phyloP scores from a whole-genome alignment of 495 filamentous ascomycete species.

The Trichoderma asperelloides region DNA sequence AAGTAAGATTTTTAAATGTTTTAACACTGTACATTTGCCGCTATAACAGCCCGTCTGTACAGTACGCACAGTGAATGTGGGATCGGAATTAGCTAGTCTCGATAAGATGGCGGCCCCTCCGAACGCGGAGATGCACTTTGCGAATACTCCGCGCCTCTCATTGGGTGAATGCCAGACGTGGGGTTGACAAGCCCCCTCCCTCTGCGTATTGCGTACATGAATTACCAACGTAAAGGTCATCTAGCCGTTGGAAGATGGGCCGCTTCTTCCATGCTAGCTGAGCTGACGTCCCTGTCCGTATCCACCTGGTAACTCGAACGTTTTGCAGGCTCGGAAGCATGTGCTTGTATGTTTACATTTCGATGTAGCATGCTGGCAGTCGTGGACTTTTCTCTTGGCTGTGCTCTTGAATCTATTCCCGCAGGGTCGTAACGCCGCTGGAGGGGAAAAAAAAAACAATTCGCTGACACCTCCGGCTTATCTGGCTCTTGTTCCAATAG shows the following conservation, averaged over 20 bases:
- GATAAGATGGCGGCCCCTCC: background rate
- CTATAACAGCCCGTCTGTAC: background rate
- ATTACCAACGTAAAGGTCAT: conserved; percentile 5
- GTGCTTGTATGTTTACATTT: background rate
- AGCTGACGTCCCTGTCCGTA: background rate
- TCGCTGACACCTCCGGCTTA: background rate
- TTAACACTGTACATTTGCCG: background rate
- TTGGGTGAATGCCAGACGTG: background rate
- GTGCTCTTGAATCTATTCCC: no score
- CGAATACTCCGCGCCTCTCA: background rate
- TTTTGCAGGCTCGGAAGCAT: background rate
- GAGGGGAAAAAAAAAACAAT: background rate
- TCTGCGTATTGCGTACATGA: background rate
- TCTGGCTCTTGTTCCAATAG: background rate
- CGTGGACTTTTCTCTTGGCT: no score
- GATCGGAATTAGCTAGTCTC: background rate
- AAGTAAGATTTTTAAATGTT: background rate
- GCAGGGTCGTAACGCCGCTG: background rate
- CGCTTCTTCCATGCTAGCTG: background rate
- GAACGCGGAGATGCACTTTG: conserved; percentile 4
- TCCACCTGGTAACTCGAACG: background rate
- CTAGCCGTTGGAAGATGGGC: background rate
- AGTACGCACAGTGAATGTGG: background rate
- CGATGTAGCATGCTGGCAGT: background rate
- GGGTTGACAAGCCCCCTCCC: background rate